These are phyloP conservation scores for Exophiala sp. DNA, from an alignment of 2,329 filamentous ascomycete species.

Conservation along the genomic window DNA sequence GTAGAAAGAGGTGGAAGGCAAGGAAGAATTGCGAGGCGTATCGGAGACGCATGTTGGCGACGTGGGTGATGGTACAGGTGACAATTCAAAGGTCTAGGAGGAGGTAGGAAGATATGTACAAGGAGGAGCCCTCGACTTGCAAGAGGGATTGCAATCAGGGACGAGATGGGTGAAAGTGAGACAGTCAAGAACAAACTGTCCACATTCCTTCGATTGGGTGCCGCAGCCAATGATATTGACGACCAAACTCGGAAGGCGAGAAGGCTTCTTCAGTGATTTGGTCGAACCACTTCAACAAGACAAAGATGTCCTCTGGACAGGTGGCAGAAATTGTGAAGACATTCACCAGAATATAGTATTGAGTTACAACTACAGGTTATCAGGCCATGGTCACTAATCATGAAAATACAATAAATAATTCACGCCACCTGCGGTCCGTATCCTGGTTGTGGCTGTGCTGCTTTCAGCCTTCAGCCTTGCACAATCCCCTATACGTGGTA, in stretches of 20 bases:
- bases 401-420: background rate
- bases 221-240: too few relatives aligned
- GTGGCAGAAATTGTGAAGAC: background rate
- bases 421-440: conserved; percentile 2
- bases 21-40: conserved; percentile 24
- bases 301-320: background rate
- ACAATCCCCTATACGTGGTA: background rate
- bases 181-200: conserved; percentile 7
- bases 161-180: background rate
- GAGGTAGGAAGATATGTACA: background rate
- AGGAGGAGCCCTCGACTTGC: background rate
- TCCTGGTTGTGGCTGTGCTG: conserved; percentile 3
- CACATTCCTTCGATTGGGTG: conserved; percentile 1
- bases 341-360: too few relatives aligned
- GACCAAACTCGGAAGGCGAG: too few relatives aligned
- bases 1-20: conserved; percentile 23
- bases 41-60: conserved; percentile 17
- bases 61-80: background rate
- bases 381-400: conserved; percentile 6
- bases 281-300: too few relatives aligned
- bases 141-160: background rate
- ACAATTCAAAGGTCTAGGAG: background rate
- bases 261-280: too few relatives aligned
- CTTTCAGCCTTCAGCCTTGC: background rate
- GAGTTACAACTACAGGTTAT: background rate